phyloP scores from a whole-genome alignment of 805 yeast species.

The Sugiyamaella chiloensis region DNA sequence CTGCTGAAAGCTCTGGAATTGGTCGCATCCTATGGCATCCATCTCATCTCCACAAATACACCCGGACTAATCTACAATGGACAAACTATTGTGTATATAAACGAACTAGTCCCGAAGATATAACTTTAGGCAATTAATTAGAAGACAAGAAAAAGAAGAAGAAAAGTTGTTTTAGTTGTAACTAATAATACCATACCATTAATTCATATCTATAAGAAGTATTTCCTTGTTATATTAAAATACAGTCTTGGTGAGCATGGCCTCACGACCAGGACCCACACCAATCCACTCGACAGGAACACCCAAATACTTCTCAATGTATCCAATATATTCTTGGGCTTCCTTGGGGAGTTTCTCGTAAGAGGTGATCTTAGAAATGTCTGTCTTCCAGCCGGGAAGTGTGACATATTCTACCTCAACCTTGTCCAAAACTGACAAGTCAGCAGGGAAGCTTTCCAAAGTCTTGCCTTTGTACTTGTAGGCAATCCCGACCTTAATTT shows the following conservation, averaged over 20 bases:
- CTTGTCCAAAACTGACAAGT: constrained; percentile 71
- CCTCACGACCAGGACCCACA: constrained; percentile 95
- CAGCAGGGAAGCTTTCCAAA: constrained; percentile 86
- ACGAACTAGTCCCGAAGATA: no score
- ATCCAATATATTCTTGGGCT: constrained; percentile 80
- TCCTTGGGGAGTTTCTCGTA: constrained; percentile 83
- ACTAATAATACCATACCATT: no score
- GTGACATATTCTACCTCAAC: constrained; percentile 92
- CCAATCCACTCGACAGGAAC: constrained; percentile 97
- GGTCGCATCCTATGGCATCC: constrained; percentile 30
- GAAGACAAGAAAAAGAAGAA: no score
- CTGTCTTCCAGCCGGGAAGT: constrained; percentile 90
- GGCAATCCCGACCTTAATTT: constrained; percentile 82
- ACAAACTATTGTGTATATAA: constrained; percentile 30
- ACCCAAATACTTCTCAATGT: constrained; percentile 76
- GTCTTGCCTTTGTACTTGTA: constrained; percentile 77
- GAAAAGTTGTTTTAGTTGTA: no score
- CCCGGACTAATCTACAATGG: constrained; percentile 22
- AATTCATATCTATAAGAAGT: constrained; percentile 3
- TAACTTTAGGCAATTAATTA: no score
- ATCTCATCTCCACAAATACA: constrained; percentile 12
- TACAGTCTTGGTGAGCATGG: constrained; percentile 71
- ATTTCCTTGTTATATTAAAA: constrained; percentile 1
- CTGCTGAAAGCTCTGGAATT: constrained; percentile 25
- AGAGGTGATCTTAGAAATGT: constrained; percentile 65